Evolutionary conservation across 1,284 basidiomycete species (phyloP).

Genomic region (Ceratobasidium sp.): DNA sequence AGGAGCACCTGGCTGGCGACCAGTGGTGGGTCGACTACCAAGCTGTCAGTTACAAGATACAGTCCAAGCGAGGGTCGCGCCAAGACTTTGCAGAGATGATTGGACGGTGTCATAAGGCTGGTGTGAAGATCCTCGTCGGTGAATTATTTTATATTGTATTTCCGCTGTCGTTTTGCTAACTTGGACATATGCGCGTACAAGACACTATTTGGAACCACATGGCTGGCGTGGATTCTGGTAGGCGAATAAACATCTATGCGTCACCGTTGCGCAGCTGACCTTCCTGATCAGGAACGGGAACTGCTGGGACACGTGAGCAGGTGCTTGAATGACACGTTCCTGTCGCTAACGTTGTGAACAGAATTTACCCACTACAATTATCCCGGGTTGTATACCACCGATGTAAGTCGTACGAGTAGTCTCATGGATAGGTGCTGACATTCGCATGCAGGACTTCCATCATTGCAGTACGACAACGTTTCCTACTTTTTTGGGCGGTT

Average conservation of each 20-base stretch:
- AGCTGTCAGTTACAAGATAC: conserved; percentile 61
- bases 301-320: conserved; percentile 31
- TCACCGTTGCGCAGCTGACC: not conserved
- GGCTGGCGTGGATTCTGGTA: conserved; percentile 60
- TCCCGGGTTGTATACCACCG: conserved; percentile 29
- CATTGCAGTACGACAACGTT: conserved; percentile 64
- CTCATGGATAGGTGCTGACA: conserved; percentile 2
- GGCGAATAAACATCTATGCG: not conserved
- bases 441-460: conserved; percentile 68
- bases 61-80: conserved; percentile 51
- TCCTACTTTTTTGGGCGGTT: no score
- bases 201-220: conserved; percentile 79
- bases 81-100: conserved; percentile 52
- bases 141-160: not conserved
- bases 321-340: not conserved
- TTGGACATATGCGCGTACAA: conserved; percentile 50
- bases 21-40: conserved; percentile 82
- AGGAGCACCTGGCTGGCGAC: conserved; percentile 58
- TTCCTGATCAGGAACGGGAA: conserved; percentile 25
- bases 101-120: conserved; percentile 49
- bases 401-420: conserved; percentile 13
- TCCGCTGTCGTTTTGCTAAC: not conserved
- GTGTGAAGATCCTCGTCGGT: conserved; percentile 51
- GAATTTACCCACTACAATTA: conserved; percentile 68
- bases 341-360: conserved; percentile 50